Conservation (phyloP, 768 basidiomycete genomes). For the Phlebiopsis gigantea region DNA sequence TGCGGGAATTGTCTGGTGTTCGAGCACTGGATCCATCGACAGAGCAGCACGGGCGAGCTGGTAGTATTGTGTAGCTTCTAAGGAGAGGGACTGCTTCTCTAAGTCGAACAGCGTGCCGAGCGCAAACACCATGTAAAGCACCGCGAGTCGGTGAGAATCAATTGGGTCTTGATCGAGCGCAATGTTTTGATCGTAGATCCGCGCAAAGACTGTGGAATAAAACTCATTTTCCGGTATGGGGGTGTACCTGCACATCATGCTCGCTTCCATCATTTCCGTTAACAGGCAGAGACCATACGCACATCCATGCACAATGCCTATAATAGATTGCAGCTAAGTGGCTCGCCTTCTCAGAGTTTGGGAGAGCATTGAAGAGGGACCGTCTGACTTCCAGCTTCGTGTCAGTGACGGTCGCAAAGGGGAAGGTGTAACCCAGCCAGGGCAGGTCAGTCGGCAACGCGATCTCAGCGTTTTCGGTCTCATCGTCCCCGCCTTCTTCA, state of each 20-base stretch:
- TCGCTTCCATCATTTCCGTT: background rate
- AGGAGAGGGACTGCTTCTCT: conserved; percentile 43
- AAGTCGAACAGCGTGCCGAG: conserved; percentile 60
- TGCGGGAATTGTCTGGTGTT: conserved; percentile 55
- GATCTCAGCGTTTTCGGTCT: conserved; percentile 34
- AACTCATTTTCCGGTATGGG: conserved; percentile 61
- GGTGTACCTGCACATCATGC: conserved; percentile 43
- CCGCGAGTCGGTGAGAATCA: conserved; percentile 49
- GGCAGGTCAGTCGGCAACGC: conserved; percentile 47
- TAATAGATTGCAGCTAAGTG: conserved; percentile 49
- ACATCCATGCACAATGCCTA: conserved; percentile 71
- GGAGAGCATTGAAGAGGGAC: conserved; percentile 43
- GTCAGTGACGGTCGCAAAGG: conserved; percentile 42
- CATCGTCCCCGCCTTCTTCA: conserved; percentile 53
- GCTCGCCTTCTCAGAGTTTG: conserved; percentile 29
- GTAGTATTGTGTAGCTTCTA: conserved; percentile 55
- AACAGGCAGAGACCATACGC: conserved; percentile 20
- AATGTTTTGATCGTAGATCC: conserved; percentile 42
- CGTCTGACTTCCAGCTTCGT: conserved; percentile 38
- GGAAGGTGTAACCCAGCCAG: conserved; percentile 54
- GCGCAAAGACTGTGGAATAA: conserved; percentile 43
- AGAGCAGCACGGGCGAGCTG: conserved; percentile 57
- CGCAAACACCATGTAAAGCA: conserved; percentile 61
- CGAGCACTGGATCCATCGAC: conserved; percentile 57
- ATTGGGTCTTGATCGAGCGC: conserved; percentile 33